phyloP scores from a whole-genome alignment of 164 flowering plant genomes.

The Chimonanthus praecox region DNA sequence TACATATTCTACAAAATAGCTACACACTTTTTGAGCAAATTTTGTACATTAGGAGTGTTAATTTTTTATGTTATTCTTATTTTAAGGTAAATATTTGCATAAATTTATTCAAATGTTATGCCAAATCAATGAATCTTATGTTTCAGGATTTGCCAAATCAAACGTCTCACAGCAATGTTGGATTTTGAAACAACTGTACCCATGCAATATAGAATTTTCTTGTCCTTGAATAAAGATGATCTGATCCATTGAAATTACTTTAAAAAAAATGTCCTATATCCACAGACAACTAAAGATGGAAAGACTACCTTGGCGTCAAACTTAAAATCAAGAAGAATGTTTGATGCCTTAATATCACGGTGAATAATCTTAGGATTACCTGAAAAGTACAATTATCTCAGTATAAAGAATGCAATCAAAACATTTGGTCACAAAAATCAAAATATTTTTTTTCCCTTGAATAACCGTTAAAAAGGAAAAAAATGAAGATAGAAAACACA shows the following conservation, averaged over 20 bases:
- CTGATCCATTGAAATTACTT: not conserved
- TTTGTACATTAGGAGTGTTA: too few species aligned
- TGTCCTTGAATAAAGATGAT: not conserved
- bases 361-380: conserved; percentile 98
- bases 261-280: not conserved
- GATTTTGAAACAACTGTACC: not conserved
- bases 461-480: not conserved
- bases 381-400: conserved; percentile 22
- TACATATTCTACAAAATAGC: too few species aligned
- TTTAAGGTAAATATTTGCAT: not conserved
- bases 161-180: too few species aligned
- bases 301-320: conserved; percentile 83
- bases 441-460: too few species aligned
- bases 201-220: too few species aligned
- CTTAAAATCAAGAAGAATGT: conserved; percentile 82
- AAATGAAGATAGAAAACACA: conserved; percentile 27
- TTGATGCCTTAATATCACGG: conserved; percentile 92
- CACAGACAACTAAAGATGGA: not conserved
- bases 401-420: not conserved
- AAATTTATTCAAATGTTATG: too few species aligned
- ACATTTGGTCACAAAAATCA: too few species aligned
- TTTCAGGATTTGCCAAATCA: too few species aligned
- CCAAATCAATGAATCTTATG: too few species aligned
- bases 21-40: too few species aligned
- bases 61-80: too few species aligned